Evolutionary conservation across 2,329 filamentous ascomycete genomes (phyloP).

Genomic region (Exophiala viscosa): DNA sequence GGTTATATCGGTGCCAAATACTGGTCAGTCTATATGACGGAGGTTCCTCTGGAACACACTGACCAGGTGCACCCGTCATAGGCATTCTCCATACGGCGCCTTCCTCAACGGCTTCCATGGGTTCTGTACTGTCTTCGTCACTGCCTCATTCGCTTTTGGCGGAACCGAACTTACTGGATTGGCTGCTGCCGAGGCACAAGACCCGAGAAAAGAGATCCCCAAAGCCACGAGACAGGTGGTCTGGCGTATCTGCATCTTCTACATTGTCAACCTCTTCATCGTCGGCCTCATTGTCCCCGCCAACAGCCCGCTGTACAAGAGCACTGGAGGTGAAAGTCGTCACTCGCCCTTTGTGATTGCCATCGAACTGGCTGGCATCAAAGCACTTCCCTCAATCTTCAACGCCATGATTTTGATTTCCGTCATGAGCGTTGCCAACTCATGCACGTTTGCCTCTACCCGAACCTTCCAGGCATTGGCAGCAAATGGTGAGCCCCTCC

Average conservation of each 20-base stretch:
- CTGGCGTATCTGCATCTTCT: slow-evolving; percentile 50
- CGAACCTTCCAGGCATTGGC: slow-evolving; percentile 56
- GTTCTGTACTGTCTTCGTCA: slow-evolving; percentile 56
- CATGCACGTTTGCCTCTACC: slow-evolving; percentile 54
- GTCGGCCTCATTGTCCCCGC: slow-evolving; percentile 44
- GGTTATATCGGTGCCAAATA: slow-evolving; percentile 42
- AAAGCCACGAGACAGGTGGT: slow-evolving; percentile 50
- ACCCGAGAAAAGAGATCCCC: slow-evolving; percentile 48
- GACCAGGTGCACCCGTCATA: too few species aligned
- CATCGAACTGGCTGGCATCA: slow-evolving; percentile 57
- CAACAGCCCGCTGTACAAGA: slow-evolving; percentile 29
- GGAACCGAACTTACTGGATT: slow-evolving; percentile 55
- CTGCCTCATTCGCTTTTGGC: slow-evolving; percentile 53
- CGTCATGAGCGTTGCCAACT: slow-evolving; percentile 58
- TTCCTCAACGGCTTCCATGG: slow-evolving; percentile 48
- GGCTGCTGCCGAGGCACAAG: slow-evolving; percentile 50
- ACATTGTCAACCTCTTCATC: slow-evolving; percentile 45
- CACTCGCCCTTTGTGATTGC: slow-evolving; percentile 64
- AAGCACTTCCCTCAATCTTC: slow-evolving; percentile 60
- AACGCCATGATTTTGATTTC: slow-evolving; percentile 64
- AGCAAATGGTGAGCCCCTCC: slow-evolving; percentile 27
- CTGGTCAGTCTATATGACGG: slow-evolving; percentile 24
- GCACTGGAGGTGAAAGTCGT: slow-evolving; percentile 36
- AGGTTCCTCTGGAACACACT: too few species aligned
- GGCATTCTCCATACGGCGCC: slow-evolving; percentile 35